A percentile compares a stretch with the other conserved stretches of the same genome.
These are phyloP conservation scores for Begonia peltatifolia DNA, from an alignment of 306 rosid species.

Conservation along the genomic window DNA sequence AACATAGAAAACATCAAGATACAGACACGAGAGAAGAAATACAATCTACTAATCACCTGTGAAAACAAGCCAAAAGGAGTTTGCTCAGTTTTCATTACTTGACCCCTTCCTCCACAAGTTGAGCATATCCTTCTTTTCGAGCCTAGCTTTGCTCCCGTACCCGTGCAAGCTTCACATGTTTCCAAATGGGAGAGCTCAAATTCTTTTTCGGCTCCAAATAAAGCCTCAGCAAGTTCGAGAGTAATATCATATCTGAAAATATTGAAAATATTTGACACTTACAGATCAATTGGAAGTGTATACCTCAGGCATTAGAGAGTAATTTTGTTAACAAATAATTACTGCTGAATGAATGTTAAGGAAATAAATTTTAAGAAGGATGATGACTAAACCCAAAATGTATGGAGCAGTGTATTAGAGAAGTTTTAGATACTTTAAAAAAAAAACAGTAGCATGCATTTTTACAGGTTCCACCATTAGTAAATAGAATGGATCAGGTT, in stretches of 20 bases:
- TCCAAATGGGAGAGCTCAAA: conserved; percentile 89
- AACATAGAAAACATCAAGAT: no score
- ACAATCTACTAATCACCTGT: conserved; percentile 43
- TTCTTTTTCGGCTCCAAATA: conserved; percentile 85
- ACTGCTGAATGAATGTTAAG: background rate
- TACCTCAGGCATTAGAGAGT: background rate
- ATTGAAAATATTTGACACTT: conserved; percentile 15
- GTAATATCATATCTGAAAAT: conserved; percentile 68
- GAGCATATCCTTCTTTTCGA: conserved; percentile 88
- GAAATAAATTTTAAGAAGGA: no score
- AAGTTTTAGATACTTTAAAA: no score
- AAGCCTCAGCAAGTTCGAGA: conserved; percentile 73
- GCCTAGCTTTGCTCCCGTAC: conserved; percentile 75
- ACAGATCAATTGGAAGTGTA: conserved; percentile 13
- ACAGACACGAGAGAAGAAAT: background rate
- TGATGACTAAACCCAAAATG: no score
- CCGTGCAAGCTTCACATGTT: conserved; percentile 78
- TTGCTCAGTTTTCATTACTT: conserved; percentile 98
- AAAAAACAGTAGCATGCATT: no score
- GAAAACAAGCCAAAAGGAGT: conserved; percentile 99
- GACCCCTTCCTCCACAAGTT: conserved; percentile 99
- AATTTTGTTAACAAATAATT: background rate
- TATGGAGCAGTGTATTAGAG: no score
- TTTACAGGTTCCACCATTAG: no score
- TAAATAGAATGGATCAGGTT: background rate